Evolutionary conservation across 164 flowering plant species (phyloP).

Genomic region (Amborella trichopoda): DNA sequence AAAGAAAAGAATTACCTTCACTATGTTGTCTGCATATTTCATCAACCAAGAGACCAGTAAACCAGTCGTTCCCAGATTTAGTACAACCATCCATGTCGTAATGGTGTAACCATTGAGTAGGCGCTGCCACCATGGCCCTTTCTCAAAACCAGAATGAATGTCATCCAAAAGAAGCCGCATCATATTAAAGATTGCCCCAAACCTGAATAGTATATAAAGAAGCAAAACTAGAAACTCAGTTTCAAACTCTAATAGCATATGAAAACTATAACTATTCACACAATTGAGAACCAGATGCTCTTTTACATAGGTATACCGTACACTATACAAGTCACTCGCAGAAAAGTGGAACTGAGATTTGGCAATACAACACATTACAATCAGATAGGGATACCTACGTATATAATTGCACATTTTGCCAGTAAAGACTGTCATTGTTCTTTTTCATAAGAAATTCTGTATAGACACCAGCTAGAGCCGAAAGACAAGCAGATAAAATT

Average conservation of each 20-base stretch:
- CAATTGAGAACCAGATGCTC: no score
- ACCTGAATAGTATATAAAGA: constrained; percentile 37
- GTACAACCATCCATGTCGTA: constrained; percentile 88
- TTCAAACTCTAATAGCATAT: no score
- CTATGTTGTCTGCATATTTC: constrained; percentile 93
- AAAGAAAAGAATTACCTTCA: constrained; percentile 55
- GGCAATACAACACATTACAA: background rate
- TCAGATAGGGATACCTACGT: constrained; percentile 52
- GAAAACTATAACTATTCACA: no score
- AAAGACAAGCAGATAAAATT: constrained; percentile 83
- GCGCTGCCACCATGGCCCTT: constrained; percentile 94
- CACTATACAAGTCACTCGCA: no score
- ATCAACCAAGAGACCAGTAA: constrained; percentile 93
- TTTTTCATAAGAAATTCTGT: constrained; percentile 99
- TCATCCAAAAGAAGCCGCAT: constrained; percentile 67
- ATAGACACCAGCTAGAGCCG: constrained; percentile 94
- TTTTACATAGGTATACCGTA: no score
- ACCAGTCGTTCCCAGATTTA: constrained; percentile 88
- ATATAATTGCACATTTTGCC: constrained; percentile 92
- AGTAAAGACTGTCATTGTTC: constrained; percentile 86
- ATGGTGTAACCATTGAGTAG: constrained; percentile 69
- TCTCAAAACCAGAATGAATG: constrained; percentile 77
- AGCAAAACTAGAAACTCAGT: no score
- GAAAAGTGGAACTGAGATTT: background rate
- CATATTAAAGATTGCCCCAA: constrained; percentile 84